Percentiles rank a stretch among this genome's conserved stretches.
These are phyloP conservation scores for Phlyctochytrium bullatum DNA, from an alignment of 192 early-diverging fungal genomes.

Conservation along the genomic window DNA sequence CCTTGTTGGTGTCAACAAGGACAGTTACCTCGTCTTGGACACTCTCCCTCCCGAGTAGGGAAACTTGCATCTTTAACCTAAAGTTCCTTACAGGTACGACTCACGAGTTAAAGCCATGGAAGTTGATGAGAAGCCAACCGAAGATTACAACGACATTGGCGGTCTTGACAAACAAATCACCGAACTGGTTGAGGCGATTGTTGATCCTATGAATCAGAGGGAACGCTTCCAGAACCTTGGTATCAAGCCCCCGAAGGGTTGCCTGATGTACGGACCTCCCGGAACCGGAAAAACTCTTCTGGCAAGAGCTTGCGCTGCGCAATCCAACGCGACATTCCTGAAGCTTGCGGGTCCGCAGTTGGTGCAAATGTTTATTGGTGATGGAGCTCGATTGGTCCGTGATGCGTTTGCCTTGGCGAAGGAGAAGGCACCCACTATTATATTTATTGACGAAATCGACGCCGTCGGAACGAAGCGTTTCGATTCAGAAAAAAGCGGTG, in stretches of 20 bases:
- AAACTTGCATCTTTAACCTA: background rate
- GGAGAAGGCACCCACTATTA: slow-evolving; percentile 97
- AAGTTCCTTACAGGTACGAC: slow-evolving; percentile 69
- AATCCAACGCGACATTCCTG: slow-evolving; percentile 92
- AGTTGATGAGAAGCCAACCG: slow-evolving; percentile 98
- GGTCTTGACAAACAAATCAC: slow-evolving; percentile 96
- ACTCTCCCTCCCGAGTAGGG: slow-evolving; percentile 87
- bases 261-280: slow-evolving; percentile 93
- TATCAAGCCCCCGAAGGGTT: slow-evolving; percentile 97
- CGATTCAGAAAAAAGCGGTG: slow-evolving; percentile 94
- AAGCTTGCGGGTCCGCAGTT: slow-evolving; percentile 97
- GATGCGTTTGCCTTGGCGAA: slow-evolving; percentile 97
- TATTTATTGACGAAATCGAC: slow-evolving; percentile 99
- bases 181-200: slow-evolving; percentile 96
- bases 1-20: slow-evolving; percentile 97
- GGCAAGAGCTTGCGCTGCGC: slow-evolving; percentile 97
- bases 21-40: slow-evolving; percentile 93
- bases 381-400: slow-evolving; percentile 66
- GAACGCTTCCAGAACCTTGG: slow-evolving; percentile 93
- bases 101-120: slow-evolving; percentile 99
- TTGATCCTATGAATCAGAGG: slow-evolving; percentile 94
- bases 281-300: slow-evolving; percentile 97
- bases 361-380: slow-evolving; percentile 72
- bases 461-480: slow-evolving; percentile 99
- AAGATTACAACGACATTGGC: slow-evolving; percentile 94